Evolutionary conservation across 352 stramenopile species (phyloP), one percentile per base, ranked within the genome.

Genomic region (Pythium scleroteichum): DNA sequence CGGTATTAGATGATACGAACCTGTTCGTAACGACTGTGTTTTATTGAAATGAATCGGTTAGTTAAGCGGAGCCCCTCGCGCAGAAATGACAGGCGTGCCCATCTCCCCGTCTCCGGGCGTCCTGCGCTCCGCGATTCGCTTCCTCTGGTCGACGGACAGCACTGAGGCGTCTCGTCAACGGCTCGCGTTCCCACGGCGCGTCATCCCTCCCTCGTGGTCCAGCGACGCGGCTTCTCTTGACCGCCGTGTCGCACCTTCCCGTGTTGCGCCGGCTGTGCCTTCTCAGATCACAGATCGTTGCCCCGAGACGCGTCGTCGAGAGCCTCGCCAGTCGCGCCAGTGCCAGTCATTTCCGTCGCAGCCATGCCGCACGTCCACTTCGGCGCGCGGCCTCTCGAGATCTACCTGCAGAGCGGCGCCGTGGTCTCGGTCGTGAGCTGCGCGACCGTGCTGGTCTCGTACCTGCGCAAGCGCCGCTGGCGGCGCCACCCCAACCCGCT

Each of bases 401-500:
- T 82, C 47, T 81, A 78, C 57, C 88, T 82, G 19, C 81, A 89
- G 33, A 77, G 65, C 12, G 84, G 82, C 41, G 84, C 84, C 53
- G 66, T 88, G 53, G 82, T 92, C 62, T 94, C 84, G 42, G 53
- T 92, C 10, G 66, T 85, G 48, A 92, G 82, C 69, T 92, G 84
- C 71, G 82, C 84, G 33, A 50, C 86, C 55, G 88, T 94, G 51
- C 62, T 90, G 41, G 39, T 88, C 14, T 86, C 78, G 39, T 93
- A 88, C 47, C 52, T 86, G 10, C 74, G 65, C 38, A 77, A 76
- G 49, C 79, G 81, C 46, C 87, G 88, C 38, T 91, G 84, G 76
- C 77, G 79, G 32, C 82, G 82, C 16, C 82, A 95, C 59, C 85
- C 85, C n/a, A 95, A 92, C 52, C 67, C 83, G 38, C 68, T 95